These are phyloP conservation scores for Eruca vesicaria DNA, from an alignment of 441 rosid species.

Conservation along the genomic window DNA sequence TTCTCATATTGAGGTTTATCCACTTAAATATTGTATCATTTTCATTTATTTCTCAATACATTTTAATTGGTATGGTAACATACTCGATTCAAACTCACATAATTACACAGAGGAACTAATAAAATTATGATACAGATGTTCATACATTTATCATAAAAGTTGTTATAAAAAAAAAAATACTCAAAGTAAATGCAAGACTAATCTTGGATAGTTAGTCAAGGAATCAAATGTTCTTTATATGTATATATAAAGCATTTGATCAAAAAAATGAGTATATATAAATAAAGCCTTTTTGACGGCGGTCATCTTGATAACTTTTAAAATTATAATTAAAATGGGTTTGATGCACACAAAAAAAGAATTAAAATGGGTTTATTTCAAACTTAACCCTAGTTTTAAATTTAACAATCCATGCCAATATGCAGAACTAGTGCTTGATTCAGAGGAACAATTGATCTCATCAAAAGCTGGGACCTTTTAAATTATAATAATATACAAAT, in stretches of 20 bases:
- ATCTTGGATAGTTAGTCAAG: neutral
- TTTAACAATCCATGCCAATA: conserved; percentile 24
- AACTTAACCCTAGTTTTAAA: conserved; percentile 12
- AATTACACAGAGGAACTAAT: neutral
- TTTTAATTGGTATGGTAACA: neutral
- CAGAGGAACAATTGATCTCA: conserved; percentile 39
- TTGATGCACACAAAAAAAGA: neutral
- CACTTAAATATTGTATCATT: neutral
- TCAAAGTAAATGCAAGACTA: conserved; percentile 1
- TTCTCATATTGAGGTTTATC: neutral
- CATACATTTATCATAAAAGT: neutral
- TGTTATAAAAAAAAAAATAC: neutral
- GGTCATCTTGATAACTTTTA: neutral
- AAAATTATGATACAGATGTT: neutral
- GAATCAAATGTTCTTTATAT: neutral
- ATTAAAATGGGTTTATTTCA: neutral
- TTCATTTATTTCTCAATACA: neutral
- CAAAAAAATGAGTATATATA: no score
- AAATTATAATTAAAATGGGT: neutral
- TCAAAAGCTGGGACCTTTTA: conserved; percentile 32
- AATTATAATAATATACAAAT: neutral
- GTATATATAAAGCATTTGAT: no score
- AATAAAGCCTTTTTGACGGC: conserved; percentile 10
- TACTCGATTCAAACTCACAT: neutral
- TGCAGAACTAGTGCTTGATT: conserved; percentile 29